Base-by-base conservation (phyloP, 2,329 filamentous ascomycete species). In the Calonectria pseudoreteaudii region DNA sequence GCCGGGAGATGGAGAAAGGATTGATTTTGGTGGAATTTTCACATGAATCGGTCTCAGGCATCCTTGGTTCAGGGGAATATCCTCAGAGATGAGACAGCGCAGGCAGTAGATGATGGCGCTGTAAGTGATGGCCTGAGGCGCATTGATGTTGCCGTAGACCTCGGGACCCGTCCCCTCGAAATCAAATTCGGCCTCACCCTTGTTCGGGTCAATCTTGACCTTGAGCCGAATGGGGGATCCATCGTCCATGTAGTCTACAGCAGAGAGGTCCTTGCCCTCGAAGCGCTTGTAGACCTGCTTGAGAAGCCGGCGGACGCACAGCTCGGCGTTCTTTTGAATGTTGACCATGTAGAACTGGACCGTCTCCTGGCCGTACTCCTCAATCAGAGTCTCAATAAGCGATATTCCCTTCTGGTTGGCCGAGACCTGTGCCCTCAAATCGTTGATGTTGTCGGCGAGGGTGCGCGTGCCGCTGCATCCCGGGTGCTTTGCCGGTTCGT, bases 71-170 rank as follows among this genome's bases (percentile, higher is more conserved):
- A 97, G 87, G 0, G 94, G 94, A 10, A 97, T 96, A 75, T 96
- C 94, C 79, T 95, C 92, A 11, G 91, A 93, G 76, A 97, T 95
- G 70, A 97, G 88, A 79, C 93, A 94, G 31, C 94, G 90, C 20
- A 97, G 87, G 79, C 94, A 96, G 87, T 97, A 97, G 76, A 97
- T 96, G 77, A 96, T 96, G n/a, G 94, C 94, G 9, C 91, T 94
- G 85, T 94, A 95, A 0, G 94, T 96, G 62, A 97, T 94, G 4
- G 94, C 94, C 83, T 95, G 90, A 0, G 94, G 94, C 0, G 94
- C 94, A 80, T 97, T 97, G 83, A 93, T 93, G 79, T 95, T 96
- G 36, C 91, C 94, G 79, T 95, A 95, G 1, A 95, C 93, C 83
- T 97, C 94, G 0, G 93, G 92, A 0, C 94, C 94, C 0, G 94